Evolutionary conservation across 2,329 filamentous ascomycete species (phyloP).

Genomic region (Cladosporium velox): DNA sequence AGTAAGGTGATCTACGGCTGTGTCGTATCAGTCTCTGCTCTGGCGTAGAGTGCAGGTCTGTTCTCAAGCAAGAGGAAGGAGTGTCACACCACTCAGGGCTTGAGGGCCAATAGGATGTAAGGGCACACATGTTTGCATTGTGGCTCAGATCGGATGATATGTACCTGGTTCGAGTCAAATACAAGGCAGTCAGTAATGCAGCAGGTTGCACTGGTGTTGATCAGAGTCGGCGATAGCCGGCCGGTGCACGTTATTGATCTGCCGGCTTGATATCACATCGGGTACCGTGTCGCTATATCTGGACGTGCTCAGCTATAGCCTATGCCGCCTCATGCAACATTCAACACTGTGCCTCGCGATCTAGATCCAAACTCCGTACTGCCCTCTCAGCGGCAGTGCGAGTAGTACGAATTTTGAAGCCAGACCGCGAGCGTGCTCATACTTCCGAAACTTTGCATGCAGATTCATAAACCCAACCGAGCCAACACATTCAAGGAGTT

Average conservation of each 20-base stretch:
- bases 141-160: background rate
- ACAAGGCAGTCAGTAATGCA: background rate
- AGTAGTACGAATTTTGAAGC: no score
- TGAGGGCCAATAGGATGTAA: background rate
- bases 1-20: background rate
- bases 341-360: no score
- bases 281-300: background rate
- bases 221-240: background rate
- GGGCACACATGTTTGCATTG: background rate
- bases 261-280: background rate
- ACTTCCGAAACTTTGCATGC: no score
- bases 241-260: background rate
- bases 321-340: background rate
- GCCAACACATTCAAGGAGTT: no score
- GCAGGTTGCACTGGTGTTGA: background rate
- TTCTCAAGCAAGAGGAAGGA: background rate
- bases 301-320: background rate
- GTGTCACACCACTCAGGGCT: background rate
- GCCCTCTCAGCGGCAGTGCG: no score
- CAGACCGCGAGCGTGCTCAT: no score
- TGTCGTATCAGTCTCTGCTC: background rate
- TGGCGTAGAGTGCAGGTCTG: background rate
- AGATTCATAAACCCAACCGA: no score
- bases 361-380: no score
- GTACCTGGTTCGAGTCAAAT: background rate